These are phyloP conservation scores for Tetrahymena malaccensis DNA, from an alignment of 73 alveolate genomes.

Conservation along the genomic window DNA sequence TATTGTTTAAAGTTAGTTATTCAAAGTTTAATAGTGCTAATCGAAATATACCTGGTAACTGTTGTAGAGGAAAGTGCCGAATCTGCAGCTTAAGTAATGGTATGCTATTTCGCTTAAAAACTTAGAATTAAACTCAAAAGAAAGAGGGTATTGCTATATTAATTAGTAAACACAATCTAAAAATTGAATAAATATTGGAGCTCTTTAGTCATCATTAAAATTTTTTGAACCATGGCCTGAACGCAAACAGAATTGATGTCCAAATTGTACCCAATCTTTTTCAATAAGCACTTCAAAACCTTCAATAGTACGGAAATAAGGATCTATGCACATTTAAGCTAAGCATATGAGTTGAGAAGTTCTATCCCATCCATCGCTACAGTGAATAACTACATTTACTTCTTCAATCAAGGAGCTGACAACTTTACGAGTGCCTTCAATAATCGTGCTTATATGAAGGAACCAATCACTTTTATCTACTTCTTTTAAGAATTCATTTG, in stretches of 20 bases:
- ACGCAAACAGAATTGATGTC: conserved; percentile 89
- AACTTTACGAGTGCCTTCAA: conserved; percentile 33
- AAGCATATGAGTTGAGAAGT: conserved; percentile 90
- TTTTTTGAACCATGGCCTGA: conserved; percentile 61
- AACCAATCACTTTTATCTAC: conserved; percentile 39
- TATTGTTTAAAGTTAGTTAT: not conserved
- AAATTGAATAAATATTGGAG: conserved; percentile 89
- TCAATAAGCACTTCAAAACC: conserved; percentile 87
- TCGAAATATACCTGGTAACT: not conserved
- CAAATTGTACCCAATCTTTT: conserved; percentile 93
- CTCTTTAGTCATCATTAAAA: conserved; percentile 61
- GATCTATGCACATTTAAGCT: conserved; percentile 82
- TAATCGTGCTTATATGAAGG: conserved; percentile 27
- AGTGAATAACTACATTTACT: conserved; percentile 79
- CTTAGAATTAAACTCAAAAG: conserved; percentile 78
- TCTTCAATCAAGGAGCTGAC: conserved; percentile 28
- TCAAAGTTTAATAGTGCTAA: not conserved
- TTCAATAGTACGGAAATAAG: conserved; percentile 83
- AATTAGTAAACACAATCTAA: conserved; percentile 88
- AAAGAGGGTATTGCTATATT: conserved; percentile 64
- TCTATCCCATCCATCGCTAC: conserved; percentile 99
- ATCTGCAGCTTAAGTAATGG: conserved; percentile 66
- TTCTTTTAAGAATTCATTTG: conserved; percentile 3
- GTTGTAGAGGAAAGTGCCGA: conserved; percentile 57
- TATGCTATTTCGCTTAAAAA: conserved; percentile 72